phyloP scores from a whole-genome alignment of 768 basidiomycete species.

The Coprinopsis cinerea region DNA sequence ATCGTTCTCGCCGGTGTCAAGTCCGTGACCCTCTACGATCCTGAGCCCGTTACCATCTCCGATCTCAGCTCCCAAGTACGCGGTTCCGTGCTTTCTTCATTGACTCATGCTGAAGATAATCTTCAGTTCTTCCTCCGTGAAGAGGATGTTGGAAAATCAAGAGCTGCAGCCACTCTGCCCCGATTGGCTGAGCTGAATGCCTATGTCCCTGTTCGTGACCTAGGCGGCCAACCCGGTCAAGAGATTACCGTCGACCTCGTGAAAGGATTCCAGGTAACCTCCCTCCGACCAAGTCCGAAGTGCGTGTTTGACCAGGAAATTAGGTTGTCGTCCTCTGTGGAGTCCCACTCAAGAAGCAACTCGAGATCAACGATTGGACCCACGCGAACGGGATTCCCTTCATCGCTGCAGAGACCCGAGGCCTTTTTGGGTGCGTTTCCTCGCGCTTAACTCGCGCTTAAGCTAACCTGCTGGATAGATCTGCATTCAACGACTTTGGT shows the following conservation, averaged over 20 bases:
- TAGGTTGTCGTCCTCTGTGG: constrained; percentile 90
- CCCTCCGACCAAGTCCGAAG: not conserved
- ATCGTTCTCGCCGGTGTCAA: constrained; percentile 94
- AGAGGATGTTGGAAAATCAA: constrained; percentile 81
- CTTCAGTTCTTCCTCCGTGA: constrained; percentile 87
- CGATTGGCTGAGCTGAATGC: constrained; percentile 91
- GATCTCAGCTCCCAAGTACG: constrained; percentile 90
- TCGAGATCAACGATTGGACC: constrained; percentile 96
- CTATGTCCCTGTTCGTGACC: constrained; percentile 88
- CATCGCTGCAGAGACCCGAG: constrained; percentile 85
- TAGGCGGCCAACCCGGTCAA: constrained; percentile 74
- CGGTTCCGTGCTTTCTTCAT: constrained; percentile 9
- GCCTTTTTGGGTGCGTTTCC: constrained; percentile 79
- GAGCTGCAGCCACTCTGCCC: constrained; percentile 82
- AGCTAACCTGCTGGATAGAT: constrained; percentile 37
- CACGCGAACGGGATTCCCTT: constrained; percentile 86
- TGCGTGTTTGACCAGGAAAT: constrained; percentile 7
- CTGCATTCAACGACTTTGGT: constrained; percentile 96
- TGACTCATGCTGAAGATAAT: not conserved
- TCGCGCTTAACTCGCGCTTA: not conserved
- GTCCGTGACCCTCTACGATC: constrained; percentile 93
- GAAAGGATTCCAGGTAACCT: constrained; percentile 81
- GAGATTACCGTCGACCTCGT: constrained; percentile 76
- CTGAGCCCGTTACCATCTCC: constrained; percentile 77
- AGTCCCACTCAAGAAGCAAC: constrained; percentile 68